Percentiles rank a stretch among this genome's conserved stretches.
These are phyloP conservation scores for Trichoderma sp. DNA, from an alignment of 2,329 filamentous ascomycete species.

Conservation along the genomic window DNA sequence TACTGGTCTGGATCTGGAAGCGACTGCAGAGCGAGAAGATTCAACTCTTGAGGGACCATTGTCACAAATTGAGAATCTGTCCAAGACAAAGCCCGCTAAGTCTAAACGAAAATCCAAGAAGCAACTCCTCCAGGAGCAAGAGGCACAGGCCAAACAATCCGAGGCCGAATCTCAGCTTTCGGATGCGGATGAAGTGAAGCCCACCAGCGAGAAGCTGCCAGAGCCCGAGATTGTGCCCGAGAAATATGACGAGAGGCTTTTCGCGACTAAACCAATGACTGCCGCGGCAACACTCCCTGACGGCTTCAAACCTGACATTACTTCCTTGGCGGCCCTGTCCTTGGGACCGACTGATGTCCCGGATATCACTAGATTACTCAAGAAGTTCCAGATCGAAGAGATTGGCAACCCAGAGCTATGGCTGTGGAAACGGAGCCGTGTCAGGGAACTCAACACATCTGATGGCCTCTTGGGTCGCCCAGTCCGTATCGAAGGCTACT, in stretches of 20 bases:
- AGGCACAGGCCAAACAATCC: slow-evolving; percentile 59
- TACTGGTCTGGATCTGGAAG: slow-evolving; percentile 49
- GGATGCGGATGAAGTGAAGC: slow-evolving; percentile 44
- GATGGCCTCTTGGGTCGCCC: slow-evolving; percentile 33
- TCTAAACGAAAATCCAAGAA: slow-evolving; percentile 78
- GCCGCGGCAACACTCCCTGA: slow-evolving; percentile 49
- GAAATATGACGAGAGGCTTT: slow-evolving; percentile 48
- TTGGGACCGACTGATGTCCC: slow-evolving; percentile 50
- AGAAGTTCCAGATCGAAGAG: slow-evolving; percentile 46
- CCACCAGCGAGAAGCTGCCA: slow-evolving; percentile 27
- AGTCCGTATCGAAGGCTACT: slow-evolving; percentile 63
- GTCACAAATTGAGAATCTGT: slow-evolving; percentile 45
- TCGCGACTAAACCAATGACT: slow-evolving; percentile 48
- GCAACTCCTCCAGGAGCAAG: slow-evolving; percentile 68
- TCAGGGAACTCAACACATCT: slow-evolving; percentile 55
- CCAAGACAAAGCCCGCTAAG: slow-evolving; percentile 59
- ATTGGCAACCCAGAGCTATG: slow-evolving; percentile 56
- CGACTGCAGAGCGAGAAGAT: slow-evolving; percentile 44
- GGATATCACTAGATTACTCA: slow-evolving; percentile 50
- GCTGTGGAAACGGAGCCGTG: slow-evolving; percentile 58
- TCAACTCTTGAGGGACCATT: slow-evolving; percentile 50
- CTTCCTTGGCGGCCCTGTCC: slow-evolving; percentile 46
- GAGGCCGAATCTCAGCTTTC: slow-evolving; percentile 44
- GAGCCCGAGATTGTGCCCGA: slow-evolving; percentile 49
- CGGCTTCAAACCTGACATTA: slow-evolving; percentile 48